A percentile compares a stretch with the other conserved stretches of the same genome.
Evolutionary conservation across 345 rosid genomes (phyloP).

Genomic region (Camelina sativa): DNA sequence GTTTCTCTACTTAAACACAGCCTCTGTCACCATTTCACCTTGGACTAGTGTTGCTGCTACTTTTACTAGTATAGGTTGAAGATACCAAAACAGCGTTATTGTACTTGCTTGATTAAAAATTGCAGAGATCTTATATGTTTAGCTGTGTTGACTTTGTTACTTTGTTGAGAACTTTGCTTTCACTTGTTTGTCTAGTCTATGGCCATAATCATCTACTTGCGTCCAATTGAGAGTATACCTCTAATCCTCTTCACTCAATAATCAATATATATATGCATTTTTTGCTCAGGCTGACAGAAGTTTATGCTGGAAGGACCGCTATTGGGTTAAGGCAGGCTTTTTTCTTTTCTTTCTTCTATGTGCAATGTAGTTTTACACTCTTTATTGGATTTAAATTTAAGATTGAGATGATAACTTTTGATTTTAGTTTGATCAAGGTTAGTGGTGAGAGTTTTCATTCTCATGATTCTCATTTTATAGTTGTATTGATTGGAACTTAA

Average conservation of each 20-base stretch:
- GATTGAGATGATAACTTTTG: not conserved
- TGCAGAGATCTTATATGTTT: not conserved
- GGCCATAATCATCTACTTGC: not conserved
- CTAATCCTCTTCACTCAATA: not conserved
- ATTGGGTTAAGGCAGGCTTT: slow-evolving; percentile 95
- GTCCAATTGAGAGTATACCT: not conserved
- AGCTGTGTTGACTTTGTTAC: slow-evolving; percentile 10
- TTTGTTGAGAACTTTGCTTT: slow-evolving; percentile 1
- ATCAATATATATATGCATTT: not conserved
- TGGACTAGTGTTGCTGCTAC: not conserved
- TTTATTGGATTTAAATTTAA: not conserved
- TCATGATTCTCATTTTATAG: slow-evolving; percentile 23
- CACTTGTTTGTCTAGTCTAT: not conserved
- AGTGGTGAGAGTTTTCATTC: slow-evolving; percentile 12
- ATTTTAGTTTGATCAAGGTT: not conserved
- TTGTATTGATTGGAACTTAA: slow-evolving; percentile 13
- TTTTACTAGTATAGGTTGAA: not conserved
- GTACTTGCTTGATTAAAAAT: not conserved
- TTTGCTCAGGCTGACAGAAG: slow-evolving; percentile 71
- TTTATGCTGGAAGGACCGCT: slow-evolving; percentile 76
- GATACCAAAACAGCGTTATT: not conserved
- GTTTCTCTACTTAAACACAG: slow-evolving; percentile 43
- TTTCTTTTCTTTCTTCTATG: slow-evolving; percentile 3
- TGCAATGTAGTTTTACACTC: not conserved
- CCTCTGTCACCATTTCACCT: not conserved